Percentiles rank a stretch among this genome's conserved stretches.
These are phyloP conservation scores for Yamadazyma diospyri DNA, from an alignment of 1,139 yeast species.

Conservation along the genomic window DNA sequence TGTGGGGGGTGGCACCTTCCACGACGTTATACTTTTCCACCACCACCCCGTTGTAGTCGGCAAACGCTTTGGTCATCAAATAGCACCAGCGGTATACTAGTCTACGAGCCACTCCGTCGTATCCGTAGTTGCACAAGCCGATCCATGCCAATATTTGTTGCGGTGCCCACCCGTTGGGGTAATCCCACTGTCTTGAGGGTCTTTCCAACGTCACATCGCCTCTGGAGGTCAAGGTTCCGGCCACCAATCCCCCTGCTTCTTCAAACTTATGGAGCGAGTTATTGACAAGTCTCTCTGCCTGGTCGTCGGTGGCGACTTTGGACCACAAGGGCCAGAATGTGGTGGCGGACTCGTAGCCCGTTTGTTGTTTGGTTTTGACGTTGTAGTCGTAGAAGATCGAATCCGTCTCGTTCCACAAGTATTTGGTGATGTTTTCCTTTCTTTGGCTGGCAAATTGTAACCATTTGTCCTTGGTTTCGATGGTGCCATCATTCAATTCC, in stretches of 20 bases:
- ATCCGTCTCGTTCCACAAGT: constrained; percentile 80
- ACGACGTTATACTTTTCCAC: constrained; percentile 96
- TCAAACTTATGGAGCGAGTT: constrained; percentile 71
- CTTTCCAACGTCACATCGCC: constrained; percentile 68
- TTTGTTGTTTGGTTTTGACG: constrained; percentile 51
- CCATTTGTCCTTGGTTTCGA: constrained; percentile 62
- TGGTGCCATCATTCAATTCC: constrained; percentile 21
- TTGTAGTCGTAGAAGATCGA: constrained; percentile 87
- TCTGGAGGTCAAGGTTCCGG: constrained; percentile 76
- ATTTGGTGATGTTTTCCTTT: constrained; percentile 56
- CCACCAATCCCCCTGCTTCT: constrained; percentile 82
- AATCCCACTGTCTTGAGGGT: constrained; percentile 97
- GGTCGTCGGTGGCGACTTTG: constrained; percentile 65
- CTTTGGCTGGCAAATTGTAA: constrained; percentile 51
- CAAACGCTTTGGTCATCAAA: constrained; percentile 89
- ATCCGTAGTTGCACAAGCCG: constrained; percentile 77
- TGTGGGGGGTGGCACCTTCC: constrained; percentile 77
- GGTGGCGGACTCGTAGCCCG: constrained; percentile 82
- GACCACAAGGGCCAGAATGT: constrained; percentile 94
- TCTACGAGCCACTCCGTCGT: constrained; percentile 60
- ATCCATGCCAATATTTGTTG: constrained; percentile 95
- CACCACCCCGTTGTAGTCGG: constrained; percentile 90
- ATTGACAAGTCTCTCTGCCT: constrained; percentile 62
- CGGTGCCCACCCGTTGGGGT: constrained; percentile 98
- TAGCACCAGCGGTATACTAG: constrained; percentile 84